Evolutionary conservation across 179 eudicot genomes (phyloP), one percentile per base, ranked within the genome.

Genomic region (Spinacia oleracea): DNA sequence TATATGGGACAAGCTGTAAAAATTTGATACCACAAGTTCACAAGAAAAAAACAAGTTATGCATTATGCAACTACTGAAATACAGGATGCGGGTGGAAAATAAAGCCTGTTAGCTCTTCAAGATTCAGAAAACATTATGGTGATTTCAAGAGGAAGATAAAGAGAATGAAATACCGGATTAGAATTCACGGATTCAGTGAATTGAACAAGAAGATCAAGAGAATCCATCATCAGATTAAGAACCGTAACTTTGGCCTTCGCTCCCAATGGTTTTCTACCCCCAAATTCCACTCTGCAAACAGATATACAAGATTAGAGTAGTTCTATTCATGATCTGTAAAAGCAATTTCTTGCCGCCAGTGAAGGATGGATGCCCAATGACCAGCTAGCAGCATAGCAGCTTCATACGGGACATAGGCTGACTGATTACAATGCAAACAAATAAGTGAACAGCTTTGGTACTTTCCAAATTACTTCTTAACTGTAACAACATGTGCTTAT

Each of bases 191-290:
- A 64, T 84, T 94, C 75, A 77, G 76, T 38, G 87, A 79, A 71
- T 70, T 94, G 76, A 80, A 68, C 76, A 91, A 77, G 31, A 88
- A 89, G 85, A 86, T 94, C 77, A 94, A 87, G 86, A 83, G 91
- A 81, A 84, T 87, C 73, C 89, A 88, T 58, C 91, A 88, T 32
- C 85, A 86, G 84, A 85, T 94, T 35, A 96, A 85, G 84, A 87
- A 88, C 75, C 91, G 71, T 32, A 79, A 86, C 64, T 89, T 93
- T 78, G 83, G 80, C 69, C 88, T 92, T 16, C 86, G 78, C 5
- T 83, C 81, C 66, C 84, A 75, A 50, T 92, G 91, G 89, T 75
- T 89, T 78, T 80, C 81, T 18, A 70, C 87, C 55, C 86, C 93
- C 0, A 89, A 78, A 70, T 86, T 87, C 72, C 78, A 86, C 78